Percentiles rank a stretch among this genome's conserved stretches.
Evolutionary conservation across 176 grass and related monocot genomes (phyloP).

Genomic region (Saccharum spontaneum): DNA sequence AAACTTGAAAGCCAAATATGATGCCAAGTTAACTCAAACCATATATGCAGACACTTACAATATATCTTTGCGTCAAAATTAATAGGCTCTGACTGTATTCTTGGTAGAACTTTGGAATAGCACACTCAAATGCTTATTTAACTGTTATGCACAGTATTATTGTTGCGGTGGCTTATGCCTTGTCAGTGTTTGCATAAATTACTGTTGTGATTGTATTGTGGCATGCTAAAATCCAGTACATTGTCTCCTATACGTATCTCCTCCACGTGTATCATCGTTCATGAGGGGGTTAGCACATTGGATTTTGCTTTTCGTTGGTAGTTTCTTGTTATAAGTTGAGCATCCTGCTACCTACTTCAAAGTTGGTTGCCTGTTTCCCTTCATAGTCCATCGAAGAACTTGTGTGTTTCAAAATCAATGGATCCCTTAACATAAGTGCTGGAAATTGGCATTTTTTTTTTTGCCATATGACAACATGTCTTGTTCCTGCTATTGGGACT

Average conservation of each 20-base stretch:
- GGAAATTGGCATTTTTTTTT: not conserved
- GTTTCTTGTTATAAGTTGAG: not conserved
- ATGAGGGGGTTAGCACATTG: not conserved
- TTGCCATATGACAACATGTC: not conserved
- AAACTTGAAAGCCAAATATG: not conserved
- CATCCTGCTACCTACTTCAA: not conserved
- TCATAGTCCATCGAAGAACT: not conserved
- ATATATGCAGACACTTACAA: not conserved
- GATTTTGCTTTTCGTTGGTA: not conserved
- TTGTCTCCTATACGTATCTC: not conserved
- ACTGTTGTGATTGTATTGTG: not conserved
- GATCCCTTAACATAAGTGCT: not conserved
- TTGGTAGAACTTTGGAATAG: not conserved
- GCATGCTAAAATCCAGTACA: not conserved
- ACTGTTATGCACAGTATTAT: constrained; percentile 16
- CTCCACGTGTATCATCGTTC: not conserved
- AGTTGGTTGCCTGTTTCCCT: constrained; percentile 5
- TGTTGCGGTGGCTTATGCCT: not conserved
- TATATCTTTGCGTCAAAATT: not conserved
- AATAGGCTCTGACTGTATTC: not conserved
- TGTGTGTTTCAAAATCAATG: not conserved
- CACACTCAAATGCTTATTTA: not conserved
- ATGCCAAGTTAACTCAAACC: not conserved
- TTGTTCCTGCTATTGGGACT: not conserved
- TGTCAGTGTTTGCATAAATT: not conserved